These are phyloP conservation scores for Bipolaris sorokiniana DNA, from an alignment of 2,329 filamentous ascomycete species.

Conservation along the genomic window DNA sequence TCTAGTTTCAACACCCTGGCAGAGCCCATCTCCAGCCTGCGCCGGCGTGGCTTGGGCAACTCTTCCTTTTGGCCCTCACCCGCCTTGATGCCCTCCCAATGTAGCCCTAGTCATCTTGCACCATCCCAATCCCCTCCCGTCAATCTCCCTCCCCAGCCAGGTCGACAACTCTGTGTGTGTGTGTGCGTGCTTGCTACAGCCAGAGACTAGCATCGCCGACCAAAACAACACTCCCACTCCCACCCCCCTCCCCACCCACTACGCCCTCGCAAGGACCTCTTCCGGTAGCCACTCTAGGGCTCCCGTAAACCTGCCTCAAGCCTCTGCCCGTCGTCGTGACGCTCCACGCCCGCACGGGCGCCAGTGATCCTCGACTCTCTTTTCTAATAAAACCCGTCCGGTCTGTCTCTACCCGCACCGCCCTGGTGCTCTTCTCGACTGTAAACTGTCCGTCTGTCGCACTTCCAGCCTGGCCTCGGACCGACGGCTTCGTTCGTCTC, in stretches of 20 bases:
- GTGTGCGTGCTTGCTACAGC: conserved; percentile 21
- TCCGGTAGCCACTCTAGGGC: conserved; percentile 33
- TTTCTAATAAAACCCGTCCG: conserved; percentile 28
- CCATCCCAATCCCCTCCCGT: conserved; percentile 33
- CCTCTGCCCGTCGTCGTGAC: conserved; percentile 25
- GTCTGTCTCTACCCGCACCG: conserved; percentile 25
- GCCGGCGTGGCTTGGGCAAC: conserved; percentile 43
- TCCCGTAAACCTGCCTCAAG: conserved; percentile 28
- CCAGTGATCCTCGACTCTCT: conserved; percentile 20
- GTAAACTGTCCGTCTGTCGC: conserved; percentile 44
- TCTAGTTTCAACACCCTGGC: conserved; percentile 33
- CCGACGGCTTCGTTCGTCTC: conserved; percentile 44
- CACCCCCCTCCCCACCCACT: conserved; percentile 18
- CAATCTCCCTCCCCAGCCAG: conserved; percentile 10
- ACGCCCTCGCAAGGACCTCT: conserved; percentile 33
- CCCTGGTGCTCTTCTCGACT: conserved; percentile 31
- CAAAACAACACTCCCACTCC: conserved; percentile 1
- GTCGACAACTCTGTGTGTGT: too few species aligned
- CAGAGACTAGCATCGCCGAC: conserved; percentile 28
- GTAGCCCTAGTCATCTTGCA: conserved; percentile 38
- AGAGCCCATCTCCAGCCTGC: conserved; percentile 37
- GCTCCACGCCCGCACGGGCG: conserved; percentile 27
- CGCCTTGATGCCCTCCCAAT: conserved; percentile 37
- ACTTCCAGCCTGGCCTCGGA: conserved; percentile 43
- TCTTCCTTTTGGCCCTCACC: conserved; percentile 41